Percentiles rank a stretch among this genome's conserved stretches.
Conservation (phyloP, 257 asterid genomes). For the Rhazya stricta region DNA sequence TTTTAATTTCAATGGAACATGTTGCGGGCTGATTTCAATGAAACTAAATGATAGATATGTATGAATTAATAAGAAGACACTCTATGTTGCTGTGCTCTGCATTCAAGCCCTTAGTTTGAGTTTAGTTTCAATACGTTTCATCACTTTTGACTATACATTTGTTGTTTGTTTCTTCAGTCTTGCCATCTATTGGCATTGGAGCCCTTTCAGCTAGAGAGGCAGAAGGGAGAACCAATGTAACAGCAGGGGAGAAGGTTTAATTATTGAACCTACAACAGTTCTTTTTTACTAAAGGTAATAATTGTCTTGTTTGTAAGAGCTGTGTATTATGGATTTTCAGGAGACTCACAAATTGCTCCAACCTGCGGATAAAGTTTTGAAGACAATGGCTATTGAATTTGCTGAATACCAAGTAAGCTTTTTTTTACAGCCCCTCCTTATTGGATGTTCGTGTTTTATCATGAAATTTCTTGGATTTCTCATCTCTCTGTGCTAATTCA, state of each 20-base stretch:
- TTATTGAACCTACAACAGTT: conserved; percentile 4
- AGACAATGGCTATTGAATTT: conserved; percentile 92
- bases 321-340: conserved; percentile 45
- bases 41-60: background rate
- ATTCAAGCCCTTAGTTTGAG: background rate
- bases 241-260: conserved; percentile 82
- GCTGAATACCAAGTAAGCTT: conserved; percentile 93
- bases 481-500: conserved; percentile 11
- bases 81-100: background rate
- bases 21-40: background rate
- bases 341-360: conserved; percentile 93
- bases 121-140: background rate
- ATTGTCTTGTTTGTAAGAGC: background rate
- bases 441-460: background rate
- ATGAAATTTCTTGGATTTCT: background rate
- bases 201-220: conserved; percentile 98
- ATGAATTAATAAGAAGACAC: background rate
- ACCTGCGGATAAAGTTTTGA: conserved; percentile 80
- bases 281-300: background rate
- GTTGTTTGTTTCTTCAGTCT: conserved; percentile 37
- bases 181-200: conserved; percentile 88
- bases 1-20: background rate
- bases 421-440: conserved; percentile 6
- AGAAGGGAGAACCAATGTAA: conserved; percentile 82
- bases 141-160: conserved; percentile 11